A percentile compares a stretch with the other conserved stretches of the same genome.
Conservation (phyloP, 768 basidiomycete species). For the Mycena vitilis region DNA sequence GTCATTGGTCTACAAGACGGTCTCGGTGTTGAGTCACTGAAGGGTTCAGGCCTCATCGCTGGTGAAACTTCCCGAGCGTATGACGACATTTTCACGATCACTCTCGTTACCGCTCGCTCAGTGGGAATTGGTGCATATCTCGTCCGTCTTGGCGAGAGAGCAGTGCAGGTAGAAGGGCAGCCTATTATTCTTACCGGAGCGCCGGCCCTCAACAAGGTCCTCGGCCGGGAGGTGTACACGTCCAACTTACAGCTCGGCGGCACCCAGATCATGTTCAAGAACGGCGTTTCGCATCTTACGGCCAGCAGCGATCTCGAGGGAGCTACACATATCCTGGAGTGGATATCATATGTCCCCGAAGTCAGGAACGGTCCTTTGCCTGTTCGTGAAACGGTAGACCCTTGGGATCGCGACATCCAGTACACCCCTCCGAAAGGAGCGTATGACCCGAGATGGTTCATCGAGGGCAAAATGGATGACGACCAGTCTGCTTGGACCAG, state of each 20-base stretch:
- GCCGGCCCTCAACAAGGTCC: constrained; percentile 96
- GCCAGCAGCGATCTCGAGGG: constrained; percentile 97
- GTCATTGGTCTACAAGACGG: constrained; percentile 98
- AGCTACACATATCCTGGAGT: constrained; percentile 91
- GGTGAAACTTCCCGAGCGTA: constrained; percentile 99
- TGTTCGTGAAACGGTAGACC: constrained; percentile 75
- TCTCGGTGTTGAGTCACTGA: constrained; percentile 95
- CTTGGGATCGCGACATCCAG: constrained; percentile 93
- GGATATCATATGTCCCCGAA: constrained; percentile 95
- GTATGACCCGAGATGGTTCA: constrained; percentile 98
- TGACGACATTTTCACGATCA: constrained; percentile 99
- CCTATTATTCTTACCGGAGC: constrained; percentile 99
- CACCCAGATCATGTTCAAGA: constrained; percentile 99
- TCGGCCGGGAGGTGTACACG: constrained; percentile 98
- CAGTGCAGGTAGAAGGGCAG: constrained; percentile 98
- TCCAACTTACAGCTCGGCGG: constrained; percentile 98
- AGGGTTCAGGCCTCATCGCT: constrained; percentile 97
- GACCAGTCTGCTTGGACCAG: constrained; percentile 77
- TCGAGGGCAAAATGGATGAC: constrained; percentile 94
- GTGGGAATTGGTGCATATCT: constrained; percentile 99
- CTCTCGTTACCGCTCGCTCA: constrained; percentile 97
- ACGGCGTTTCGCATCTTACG: constrained; percentile 97
- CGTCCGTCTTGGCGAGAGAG: constrained; percentile 96
- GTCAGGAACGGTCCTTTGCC: constrained; percentile 84
- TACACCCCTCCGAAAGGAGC: constrained; percentile 93